Percentiles rank a stretch among this genome's conserved stretches.
These are phyloP conservation scores for Phaeosphaeriaceae sp. DNA, from an alignment of 2,329 filamentous ascomycete genomes.

Conservation along the genomic window DNA sequence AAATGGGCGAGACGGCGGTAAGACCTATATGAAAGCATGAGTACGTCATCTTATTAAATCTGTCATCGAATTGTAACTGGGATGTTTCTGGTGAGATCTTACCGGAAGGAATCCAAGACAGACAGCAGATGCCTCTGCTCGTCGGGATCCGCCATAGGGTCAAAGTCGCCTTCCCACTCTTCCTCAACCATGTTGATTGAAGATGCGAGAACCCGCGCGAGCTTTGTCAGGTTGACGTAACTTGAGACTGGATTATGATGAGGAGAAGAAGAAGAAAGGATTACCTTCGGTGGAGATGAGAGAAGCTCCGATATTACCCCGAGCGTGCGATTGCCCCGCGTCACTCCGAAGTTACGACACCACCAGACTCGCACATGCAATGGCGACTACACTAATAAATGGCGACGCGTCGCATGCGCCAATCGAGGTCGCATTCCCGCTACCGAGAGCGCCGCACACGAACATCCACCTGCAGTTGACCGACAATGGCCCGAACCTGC, in stretches of 20 bases:
- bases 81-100: slow-evolving; percentile 42
- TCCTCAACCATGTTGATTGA: slow-evolving; percentile 27
- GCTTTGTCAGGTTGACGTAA: not conserved
- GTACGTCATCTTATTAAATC: not conserved
- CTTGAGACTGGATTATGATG: not conserved
- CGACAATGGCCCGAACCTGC: slow-evolving; percentile 58
- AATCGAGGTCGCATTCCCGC: slow-evolving; percentile 63
- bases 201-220: not conserved
- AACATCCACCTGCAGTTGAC: slow-evolving; percentile 66
- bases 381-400: slow-evolving; percentile 24
- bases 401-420: slow-evolving; percentile 45
- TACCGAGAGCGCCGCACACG: slow-evolving; percentile 64
- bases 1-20: slow-evolving; percentile 86
- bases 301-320: slow-evolving; percentile 7
- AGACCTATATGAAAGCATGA: slow-evolving; percentile 61
- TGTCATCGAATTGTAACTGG: not conserved
- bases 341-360: not conserved
- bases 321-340: slow-evolving; percentile 5
- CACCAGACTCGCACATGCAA: slow-evolving; percentile 9
- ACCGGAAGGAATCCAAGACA: slow-evolving; percentile 90
- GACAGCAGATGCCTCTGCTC: slow-evolving; percentile 81
- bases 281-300: not conserved
- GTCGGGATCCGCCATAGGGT: slow-evolving; percentile 75
- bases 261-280: not conserved
- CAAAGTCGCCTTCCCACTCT: slow-evolving; percentile 68